Evolutionary conservation across 2,329 filamentous ascomycete species (phyloP), one percentile per base, ranked within the genome.

Genomic region (Phialophora chinensis): DNA sequence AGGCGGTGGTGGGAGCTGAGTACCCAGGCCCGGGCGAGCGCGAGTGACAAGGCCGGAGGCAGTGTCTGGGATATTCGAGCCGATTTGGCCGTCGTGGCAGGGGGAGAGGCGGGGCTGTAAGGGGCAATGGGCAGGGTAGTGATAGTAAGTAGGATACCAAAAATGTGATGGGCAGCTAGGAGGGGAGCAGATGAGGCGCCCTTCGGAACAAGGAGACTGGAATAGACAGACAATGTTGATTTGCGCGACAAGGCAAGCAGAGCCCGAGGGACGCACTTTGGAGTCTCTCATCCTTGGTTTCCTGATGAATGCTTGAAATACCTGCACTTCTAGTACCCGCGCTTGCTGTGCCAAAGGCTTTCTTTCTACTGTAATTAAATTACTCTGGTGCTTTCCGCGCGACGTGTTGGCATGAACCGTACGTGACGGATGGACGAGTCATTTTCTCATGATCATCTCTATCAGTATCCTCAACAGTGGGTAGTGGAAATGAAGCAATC

Each of bases 1-100:
- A 84, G 86, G 66, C 80, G 92, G 65, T 95, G 92, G 87, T 84
- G 86, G 49, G 92, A 95, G 79, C 77, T 96, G 69, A 86, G 90
- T 5, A 89, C 88, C 52, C 88, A 89, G 58, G 87, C 90, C 70
- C 82, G 89, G 71, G 84, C 83, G 6, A 93, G 96, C 78, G 87
- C 94, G 54, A 86, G 92, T 0, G 86, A 87, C 0, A 86, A 92
- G 71, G 90, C 91, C 2, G 93, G 92, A 11, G 71, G 68, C 17
- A 85, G 87, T 68, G 84, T 87, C 23, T 89, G 86, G 79, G 88
- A 89, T 74, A 83, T 93, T 71, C 84, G 89, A 74, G 87, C 83
- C 1, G 91, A 95, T 81, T 75, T 93, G 74, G 88, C 90, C 72
- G 82, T 83, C 1, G 78, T 91, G 33, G 84, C 85, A 20, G 91